These are phyloP conservation scores for Botrytis medusae DNA, from an alignment of 2,329 filamentous ascomycete species.

Conservation along the genomic window DNA sequence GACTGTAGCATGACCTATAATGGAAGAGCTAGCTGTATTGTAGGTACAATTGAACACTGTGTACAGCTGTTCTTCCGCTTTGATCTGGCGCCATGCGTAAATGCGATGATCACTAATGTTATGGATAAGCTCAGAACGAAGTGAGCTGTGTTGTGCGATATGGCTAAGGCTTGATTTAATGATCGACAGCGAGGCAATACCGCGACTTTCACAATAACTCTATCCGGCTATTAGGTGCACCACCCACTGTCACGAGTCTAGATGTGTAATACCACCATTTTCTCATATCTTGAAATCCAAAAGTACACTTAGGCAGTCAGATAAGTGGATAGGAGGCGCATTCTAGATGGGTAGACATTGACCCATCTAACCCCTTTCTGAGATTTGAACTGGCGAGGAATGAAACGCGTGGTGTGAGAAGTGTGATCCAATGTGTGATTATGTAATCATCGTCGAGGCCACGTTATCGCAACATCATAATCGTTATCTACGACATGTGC, in stretches of 20 bases:
- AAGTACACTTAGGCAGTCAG: background rate
- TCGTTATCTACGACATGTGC: conserved; percentile 4
- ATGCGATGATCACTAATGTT: background rate
- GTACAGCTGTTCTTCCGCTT: background rate
- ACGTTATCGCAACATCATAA: conserved; percentile 5
- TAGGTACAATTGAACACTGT: background rate
- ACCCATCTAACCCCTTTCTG: background rate
- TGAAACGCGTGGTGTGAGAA: background rate
- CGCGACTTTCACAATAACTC: background rate
- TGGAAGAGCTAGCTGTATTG: background rate
- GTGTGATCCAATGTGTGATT: background rate
- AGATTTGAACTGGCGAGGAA: background rate
- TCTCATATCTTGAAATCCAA: background rate
- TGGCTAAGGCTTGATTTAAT: background rate
- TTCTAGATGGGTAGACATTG: background rate
- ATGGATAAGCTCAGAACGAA: background rate
- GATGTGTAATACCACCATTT: background rate
- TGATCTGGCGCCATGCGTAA: background rate
- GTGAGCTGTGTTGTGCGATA: background rate
- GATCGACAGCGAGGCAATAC: background rate
- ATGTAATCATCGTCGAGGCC: conserved; percentile 1
- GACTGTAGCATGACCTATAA: background rate
- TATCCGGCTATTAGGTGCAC: background rate
- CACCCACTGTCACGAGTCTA: background rate
- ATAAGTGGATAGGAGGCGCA: background rate